phyloP scores from a whole-genome alignment of 2,329 filamentous ascomycete species.

The Colletotrichum limetticola region DNA sequence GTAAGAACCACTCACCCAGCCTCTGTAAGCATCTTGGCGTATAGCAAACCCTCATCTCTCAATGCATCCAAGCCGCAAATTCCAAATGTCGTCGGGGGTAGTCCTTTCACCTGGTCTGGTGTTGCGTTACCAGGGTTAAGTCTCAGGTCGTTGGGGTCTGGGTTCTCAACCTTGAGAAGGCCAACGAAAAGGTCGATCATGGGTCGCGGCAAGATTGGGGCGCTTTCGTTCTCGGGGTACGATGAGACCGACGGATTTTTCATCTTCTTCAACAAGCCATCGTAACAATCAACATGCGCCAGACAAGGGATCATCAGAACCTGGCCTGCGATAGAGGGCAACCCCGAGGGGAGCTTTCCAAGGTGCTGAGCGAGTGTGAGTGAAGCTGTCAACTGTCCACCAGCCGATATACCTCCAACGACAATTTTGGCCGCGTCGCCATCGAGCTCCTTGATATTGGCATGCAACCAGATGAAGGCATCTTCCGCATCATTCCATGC shows the following conservation, averaged over 20 bases:
- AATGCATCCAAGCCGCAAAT: slow-evolving; percentile 59
- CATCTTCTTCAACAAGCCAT: slow-evolving; percentile 47
- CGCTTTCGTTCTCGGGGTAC: slow-evolving; percentile 55
- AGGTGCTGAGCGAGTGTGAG: slow-evolving; percentile 52
- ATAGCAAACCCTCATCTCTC: slow-evolving; percentile 60
- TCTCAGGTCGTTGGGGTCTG: slow-evolving; percentile 44
- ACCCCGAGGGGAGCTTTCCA: slow-evolving; percentile 26
- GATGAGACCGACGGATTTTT: slow-evolving; percentile 53
- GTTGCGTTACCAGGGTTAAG: slow-evolving; percentile 51
- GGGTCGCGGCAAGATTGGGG: slow-evolving; percentile 58
- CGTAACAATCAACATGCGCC: slow-evolving; percentile 43
- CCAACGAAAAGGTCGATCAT: slow-evolving; percentile 46
- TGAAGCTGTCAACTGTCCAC: slow-evolving; percentile 53
- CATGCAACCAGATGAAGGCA: slow-evolving; percentile 64
- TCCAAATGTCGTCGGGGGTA: slow-evolving; percentile 57
- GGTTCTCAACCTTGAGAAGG: slow-evolving; percentile 41
- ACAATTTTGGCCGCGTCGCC: slow-evolving; percentile 52
- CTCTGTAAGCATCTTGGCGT: slow-evolving; percentile 53
- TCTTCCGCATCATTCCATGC: slow-evolving; percentile 65
- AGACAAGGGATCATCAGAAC: slow-evolving; percentile 61
- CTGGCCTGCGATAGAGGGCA: slow-evolving; percentile 57
- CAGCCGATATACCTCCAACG: slow-evolving; percentile 61
- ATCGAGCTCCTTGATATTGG: slow-evolving; percentile 49
- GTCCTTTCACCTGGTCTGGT: slow-evolving; percentile 47
- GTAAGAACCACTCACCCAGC: slow-evolving; percentile 49